Base-by-base conservation (phyloP, 768 basidiomycete genomes). In the Hemileccinum impolitum region DNA sequence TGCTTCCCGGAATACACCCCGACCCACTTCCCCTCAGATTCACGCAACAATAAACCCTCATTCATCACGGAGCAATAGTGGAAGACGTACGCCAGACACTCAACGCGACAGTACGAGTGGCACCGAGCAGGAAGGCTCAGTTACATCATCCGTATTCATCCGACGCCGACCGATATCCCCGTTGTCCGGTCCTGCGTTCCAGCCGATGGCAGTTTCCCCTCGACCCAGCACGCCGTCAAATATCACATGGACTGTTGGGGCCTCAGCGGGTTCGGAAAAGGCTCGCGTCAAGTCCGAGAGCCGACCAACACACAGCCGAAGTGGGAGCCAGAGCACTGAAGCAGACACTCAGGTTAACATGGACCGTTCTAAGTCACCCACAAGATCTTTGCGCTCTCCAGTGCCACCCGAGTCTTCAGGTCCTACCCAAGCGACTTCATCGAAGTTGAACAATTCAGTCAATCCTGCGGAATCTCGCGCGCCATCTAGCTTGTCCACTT, bases 151-250 rank as follows among this genome's bases (percentile, higher is more conserved):
- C 25, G 65, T 78, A 46, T 70, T 79, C 31, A 71, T 71, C 42
- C 72, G 84, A 55, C 79, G 83, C 30, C 75, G 86, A 44, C 86
- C 88, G 42, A 76, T 77, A n/a, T 90, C 88, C 31, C 88, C 89
- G 6, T 73, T 88, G 31, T 78, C 85, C 28, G 76, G 73, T 23
- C 70, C 76, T 23, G 66, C 79, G 3, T 87, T 73, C 63, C 86
- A 85, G 65, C 75, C 82, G 6, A 72, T 85, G 70, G 57, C 76
- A 7, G 74, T 78, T 19, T 75, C 81, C 46, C 72, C 76, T 48
- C 70, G 75, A 35, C 72, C 77, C 26, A 60, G 62, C 39, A 87
- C 88, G 23, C 88, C 88, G 31, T 90, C 89, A 2, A 87, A 85
- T 62, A 76, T 88, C 45, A 78, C 80, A n/a, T 90, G 87, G 87